Conservation (phyloP, 2,329 filamentous ascomycete genomes). For the Dothideomycetes sp. region DNA sequence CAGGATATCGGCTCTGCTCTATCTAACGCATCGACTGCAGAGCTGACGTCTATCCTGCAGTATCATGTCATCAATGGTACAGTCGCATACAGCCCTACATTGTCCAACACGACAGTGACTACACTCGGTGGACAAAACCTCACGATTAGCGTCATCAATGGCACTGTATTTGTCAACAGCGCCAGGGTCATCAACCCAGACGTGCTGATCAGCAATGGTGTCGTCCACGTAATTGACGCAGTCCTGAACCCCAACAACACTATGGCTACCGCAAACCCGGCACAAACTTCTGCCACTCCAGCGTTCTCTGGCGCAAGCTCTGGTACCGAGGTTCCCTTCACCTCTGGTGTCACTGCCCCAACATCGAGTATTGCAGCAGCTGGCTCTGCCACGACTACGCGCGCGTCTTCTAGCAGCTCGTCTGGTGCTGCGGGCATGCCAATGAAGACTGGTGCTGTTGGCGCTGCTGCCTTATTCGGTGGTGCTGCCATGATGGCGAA, state of each 20-base stretch:
- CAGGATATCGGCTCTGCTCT: constrained; percentile 43
- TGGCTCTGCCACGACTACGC: constrained; percentile 10
- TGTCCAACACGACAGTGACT: constrained; percentile 15
- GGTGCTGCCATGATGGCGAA: constrained; percentile 25
- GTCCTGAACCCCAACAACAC: constrained; percentile 48
- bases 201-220: constrained; percentile 33
- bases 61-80: constrained; percentile 54
- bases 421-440: constrained; percentile 21
- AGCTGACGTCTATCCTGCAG: constrained; percentile 43
- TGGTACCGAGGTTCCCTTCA: constrained; percentile 40
- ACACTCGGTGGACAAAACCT: constrained; percentile 27
- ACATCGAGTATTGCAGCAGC: constrained; percentile 25
- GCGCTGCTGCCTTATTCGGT: constrained; percentile 37
- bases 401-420: constrained; percentile 16
- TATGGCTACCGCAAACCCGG: constrained; percentile 27
- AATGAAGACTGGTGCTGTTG: constrained; percentile 29
- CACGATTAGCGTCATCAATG: constrained; percentile 27
- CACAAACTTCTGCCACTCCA: constrained; percentile 33
- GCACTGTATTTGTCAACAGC: constrained; percentile 32
- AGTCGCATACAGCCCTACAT: constrained; percentile 35
- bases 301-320: constrained; percentile 45
- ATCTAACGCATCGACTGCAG: constrained; percentile 32
- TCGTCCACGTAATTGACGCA: constrained; percentile 43
- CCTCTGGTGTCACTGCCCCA: constrained; percentile 38
- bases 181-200: constrained; percentile 31